Conservation (phyloP, 2,329 filamentous ascomycete genomes). For the Alternaria conjuncta region DNA sequence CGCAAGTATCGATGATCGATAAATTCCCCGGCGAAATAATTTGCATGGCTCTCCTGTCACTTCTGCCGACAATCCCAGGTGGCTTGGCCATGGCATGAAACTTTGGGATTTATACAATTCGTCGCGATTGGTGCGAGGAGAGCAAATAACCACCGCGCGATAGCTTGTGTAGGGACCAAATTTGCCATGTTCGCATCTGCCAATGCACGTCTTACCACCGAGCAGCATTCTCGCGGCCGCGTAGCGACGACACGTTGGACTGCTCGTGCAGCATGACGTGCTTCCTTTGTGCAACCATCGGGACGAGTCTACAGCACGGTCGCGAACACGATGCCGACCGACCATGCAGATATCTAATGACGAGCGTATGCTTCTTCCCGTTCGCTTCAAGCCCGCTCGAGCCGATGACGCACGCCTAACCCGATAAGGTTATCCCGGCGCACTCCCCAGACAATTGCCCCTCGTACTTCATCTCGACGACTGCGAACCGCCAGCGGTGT, state of each 20-base stretch:
- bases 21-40: neutral
- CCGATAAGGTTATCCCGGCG: slow-evolving; percentile 22
- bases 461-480: slow-evolving; percentile 18
- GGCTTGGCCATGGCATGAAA: neutral
- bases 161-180: neutral
- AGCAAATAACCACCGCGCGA: neutral
- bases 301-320: slow-evolving; percentile 5
- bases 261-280: slow-evolving; percentile 19
- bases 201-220: neutral
- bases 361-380: slow-evolving; percentile 29
- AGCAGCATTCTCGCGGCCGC: neutral
- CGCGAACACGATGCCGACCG: slow-evolving; percentile 16
- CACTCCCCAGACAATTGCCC: slow-evolving; percentile 20
- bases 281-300: slow-evolving; percentile 12
- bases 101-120: neutral
- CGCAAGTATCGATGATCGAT: neutral
- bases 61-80: neutral
- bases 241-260: slow-evolving; percentile 2
- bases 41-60: neutral
- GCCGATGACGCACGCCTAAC: slow-evolving; percentile 16
- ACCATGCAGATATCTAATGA: slow-evolving; percentile 28
- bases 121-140: neutral
- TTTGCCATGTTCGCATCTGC: neutral
- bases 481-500: slow-evolving; percentile 15
- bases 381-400: slow-evolving; percentile 16